Evolutionary conservation across 805 yeast species (phyloP).

Genomic region (Ogataea paraovalis): DNA sequence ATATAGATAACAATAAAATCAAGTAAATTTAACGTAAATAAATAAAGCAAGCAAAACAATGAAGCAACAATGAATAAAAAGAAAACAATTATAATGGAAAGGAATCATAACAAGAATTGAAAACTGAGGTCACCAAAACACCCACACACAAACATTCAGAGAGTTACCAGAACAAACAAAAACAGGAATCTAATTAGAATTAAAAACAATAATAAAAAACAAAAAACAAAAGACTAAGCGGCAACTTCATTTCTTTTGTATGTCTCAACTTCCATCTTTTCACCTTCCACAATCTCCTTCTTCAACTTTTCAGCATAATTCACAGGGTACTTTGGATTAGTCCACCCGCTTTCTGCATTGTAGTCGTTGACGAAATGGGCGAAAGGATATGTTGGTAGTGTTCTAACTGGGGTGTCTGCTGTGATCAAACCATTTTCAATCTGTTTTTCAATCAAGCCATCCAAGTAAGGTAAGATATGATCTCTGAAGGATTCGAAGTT

Average conservation of each 20-base stretch:
- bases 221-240: not conserved
- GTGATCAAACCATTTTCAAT: slow-evolving; percentile 49
- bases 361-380: slow-evolving; percentile 45
- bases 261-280: slow-evolving; percentile 20
- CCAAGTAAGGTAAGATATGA: slow-evolving; percentile 56
- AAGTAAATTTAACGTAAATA: not conserved
- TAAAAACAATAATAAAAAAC: not conserved
- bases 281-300: slow-evolving; percentile 23
- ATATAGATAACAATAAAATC: not conserved
- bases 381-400: slow-evolving; percentile 60
- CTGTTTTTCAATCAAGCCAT: slow-evolving; percentile 54
- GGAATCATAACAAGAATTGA: not conserved
- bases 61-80: not conserved
- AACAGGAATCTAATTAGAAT: no score
- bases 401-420: slow-evolving; percentile 53
- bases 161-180: not conserved
- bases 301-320: slow-evolving; percentile 23
- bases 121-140: not conserved
- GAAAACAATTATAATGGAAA: not conserved
- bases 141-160: no score
- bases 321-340: slow-evolving; percentile 28
- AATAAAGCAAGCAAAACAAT: not conserved
- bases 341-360: slow-evolving; percentile 40
- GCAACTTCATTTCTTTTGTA: slow-evolving; percentile 12
- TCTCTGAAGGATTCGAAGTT: slow-evolving; percentile 56